These are phyloP conservation scores for Datisca glomerata DNA, from an alignment of 306 rosid genomes.

Conservation along the genomic window DNA sequence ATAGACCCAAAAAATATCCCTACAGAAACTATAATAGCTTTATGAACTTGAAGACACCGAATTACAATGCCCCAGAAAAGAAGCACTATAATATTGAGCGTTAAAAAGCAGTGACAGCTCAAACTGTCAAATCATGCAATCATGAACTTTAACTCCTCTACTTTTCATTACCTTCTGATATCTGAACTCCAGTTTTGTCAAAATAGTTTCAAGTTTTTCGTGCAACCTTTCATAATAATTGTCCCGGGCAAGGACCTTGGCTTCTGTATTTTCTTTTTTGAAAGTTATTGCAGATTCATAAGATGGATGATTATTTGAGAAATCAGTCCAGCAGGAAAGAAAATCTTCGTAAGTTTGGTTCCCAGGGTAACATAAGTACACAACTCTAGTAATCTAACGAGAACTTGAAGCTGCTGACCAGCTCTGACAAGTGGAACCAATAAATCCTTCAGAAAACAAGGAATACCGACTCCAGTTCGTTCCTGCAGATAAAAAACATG, in stretches of 20 bases:
- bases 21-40: not conserved
- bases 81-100: constrained; percentile 10
- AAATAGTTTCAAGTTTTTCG: constrained; percentile 39
- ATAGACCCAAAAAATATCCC: not conserved
- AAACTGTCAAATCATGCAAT: too few relatives aligned
- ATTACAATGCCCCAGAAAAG: not conserved
- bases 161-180: constrained; percentile 57
- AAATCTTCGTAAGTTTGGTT: constrained; percentile 50
- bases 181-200: constrained; percentile 47
- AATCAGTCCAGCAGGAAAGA: constrained; percentile 81
- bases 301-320: constrained; percentile 36
- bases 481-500: constrained; percentile 44
- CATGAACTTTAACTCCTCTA: too few relatives aligned
- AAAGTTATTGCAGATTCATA: constrained; percentile 51
- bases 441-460: constrained; percentile 58
- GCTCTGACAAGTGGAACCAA: constrained; percentile 83
- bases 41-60: not conserved
- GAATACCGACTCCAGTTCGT: constrained; percentile 63
- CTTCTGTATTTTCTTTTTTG: constrained; percentile 42
- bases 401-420: constrained; percentile 92
- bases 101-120: too few relatives aligned
- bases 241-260: constrained; percentile 49
- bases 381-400: constrained; percentile 74
- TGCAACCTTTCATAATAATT: constrained; percentile 62
- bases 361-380: constrained; percentile 46